These are phyloP conservation scores for Aspergillus bombycis DNA, from an alignment of 2,329 filamentous ascomycete species.

Conservation along the genomic window DNA sequence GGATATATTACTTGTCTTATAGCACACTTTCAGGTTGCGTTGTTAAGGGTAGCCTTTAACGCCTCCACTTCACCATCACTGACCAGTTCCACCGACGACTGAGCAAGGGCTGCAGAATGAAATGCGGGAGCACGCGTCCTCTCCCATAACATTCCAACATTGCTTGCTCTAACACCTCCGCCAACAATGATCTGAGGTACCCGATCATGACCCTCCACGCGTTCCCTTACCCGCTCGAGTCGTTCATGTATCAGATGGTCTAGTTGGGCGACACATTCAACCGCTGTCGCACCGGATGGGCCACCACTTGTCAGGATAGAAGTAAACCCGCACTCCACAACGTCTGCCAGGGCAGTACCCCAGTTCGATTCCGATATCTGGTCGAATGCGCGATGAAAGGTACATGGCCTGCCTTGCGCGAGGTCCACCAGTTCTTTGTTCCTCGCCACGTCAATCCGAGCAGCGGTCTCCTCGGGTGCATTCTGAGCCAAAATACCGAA, in stretches of 20 bases:
- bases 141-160: slow-evolving; percentile 41
- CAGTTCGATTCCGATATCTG: slow-evolving; percentile 32
- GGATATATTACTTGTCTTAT: no score
- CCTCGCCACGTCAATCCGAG: slow-evolving; percentile 43
- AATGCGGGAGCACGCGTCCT: slow-evolving; percentile 36
- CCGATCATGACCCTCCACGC: not conserved
- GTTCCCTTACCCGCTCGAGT: not conserved
- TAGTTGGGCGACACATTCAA: slow-evolving; percentile 40
- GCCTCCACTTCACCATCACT: slow-evolving; percentile 10
- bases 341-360: slow-evolving; percentile 33
- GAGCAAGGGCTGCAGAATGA: slow-evolving; percentile 49
- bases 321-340: slow-evolving; percentile 50
- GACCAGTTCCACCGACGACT: not conserved
- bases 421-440: slow-evolving; percentile 47
- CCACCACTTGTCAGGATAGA: slow-evolving; percentile 52
- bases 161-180: slow-evolving; percentile 53
- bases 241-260: slow-evolving; percentile 21
- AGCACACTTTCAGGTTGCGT: not conserved
- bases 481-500: slow-evolving; percentile 50
- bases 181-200: slow-evolving; percentile 52
- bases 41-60: not conserved
- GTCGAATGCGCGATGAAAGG: slow-evolving; percentile 61
- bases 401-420: slow-evolving; percentile 51
- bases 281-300: slow-evolving; percentile 36
- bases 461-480: not conserved